Evolutionary conservation across 75 land plant species (phyloP).

Genomic region (Pseudotsuga menziesii): DNA sequence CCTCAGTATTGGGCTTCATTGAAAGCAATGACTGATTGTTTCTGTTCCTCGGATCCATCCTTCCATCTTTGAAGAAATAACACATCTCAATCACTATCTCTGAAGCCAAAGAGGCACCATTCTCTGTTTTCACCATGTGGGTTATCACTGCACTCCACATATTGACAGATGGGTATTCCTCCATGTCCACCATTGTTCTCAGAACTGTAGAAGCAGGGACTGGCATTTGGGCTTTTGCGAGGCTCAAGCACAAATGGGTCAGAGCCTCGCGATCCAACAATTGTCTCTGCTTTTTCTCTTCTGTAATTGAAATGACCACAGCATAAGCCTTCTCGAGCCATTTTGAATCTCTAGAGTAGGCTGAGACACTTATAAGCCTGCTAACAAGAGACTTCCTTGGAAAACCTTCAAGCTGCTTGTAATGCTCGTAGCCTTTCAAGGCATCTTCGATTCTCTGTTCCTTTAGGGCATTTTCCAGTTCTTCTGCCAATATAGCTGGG

Average conservation of each 20-base stretch:
- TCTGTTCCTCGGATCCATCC: conserved; percentile 66
- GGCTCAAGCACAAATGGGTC: conserved; percentile 35
- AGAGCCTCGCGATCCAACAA: conserved; percentile 39
- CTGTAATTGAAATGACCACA: conserved; percentile 34
- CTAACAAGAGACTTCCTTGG: conserved; percentile 54
- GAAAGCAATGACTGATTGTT: conserved; percentile 49
- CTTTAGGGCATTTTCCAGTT: conserved; percentile 25
- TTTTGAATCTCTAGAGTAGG: conserved; percentile 22
- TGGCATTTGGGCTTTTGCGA: conserved; percentile 37
- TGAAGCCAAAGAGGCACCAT: conserved; percentile 53
- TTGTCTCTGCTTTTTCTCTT: conserved; percentile 21
- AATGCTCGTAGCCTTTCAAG: conserved; percentile 31
- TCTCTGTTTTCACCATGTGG: conserved; percentile 33
- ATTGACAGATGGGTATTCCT: conserved; percentile 43
- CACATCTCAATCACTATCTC: conserved; percentile 59
- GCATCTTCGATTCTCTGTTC: background rate
- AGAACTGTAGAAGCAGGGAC: conserved; percentile 49
- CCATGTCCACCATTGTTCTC: conserved; percentile 43
- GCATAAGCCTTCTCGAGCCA: conserved; percentile 48
- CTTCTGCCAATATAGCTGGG: conserved; percentile 34
- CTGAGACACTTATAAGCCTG: conserved; percentile 30
- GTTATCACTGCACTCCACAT: conserved; percentile 58
- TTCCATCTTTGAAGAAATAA: conserved; percentile 51
- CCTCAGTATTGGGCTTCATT: conserved; percentile 58
- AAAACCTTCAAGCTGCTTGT: conserved; percentile 47